phyloP scores from a whole-genome alignment of 305 asterid genomes.

The Coffea humblotiana region DNA sequence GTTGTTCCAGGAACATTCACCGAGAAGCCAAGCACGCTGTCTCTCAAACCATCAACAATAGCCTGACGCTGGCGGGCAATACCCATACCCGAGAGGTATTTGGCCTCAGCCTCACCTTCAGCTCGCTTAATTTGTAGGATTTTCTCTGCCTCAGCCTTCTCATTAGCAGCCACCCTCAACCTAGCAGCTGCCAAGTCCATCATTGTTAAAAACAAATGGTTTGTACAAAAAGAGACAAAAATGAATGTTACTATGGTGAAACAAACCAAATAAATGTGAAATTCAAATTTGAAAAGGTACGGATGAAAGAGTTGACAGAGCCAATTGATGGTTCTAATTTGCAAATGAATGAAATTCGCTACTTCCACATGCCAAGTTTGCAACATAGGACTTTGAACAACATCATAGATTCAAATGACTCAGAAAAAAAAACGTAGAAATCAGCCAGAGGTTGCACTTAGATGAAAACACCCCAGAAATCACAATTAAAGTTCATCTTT shows the following conservation, averaged over 20 bases:
- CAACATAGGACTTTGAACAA: not conserved
- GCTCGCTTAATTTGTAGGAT: slow-evolving; percentile 43
- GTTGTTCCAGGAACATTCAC: slow-evolving; percentile 43
- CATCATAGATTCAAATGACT: not conserved
- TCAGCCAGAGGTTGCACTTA: not conserved
- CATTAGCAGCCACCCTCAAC: slow-evolving; percentile 39
- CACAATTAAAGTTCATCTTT: not conserved
- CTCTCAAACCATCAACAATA: slow-evolving; percentile 43
- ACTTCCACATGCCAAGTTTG: not conserved
- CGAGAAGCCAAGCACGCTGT: slow-evolving; percentile 45
- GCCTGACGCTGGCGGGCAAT: slow-evolving; percentile 51
- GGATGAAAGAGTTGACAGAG: not conserved
- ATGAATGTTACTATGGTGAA: not conserved
- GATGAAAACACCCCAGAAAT: not conserved
- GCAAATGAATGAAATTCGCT: not conserved
- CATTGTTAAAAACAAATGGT: not conserved
- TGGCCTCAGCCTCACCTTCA: slow-evolving; percentile 47
- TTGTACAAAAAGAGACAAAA: too few relatives aligned
- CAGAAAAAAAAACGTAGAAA: not conserved
- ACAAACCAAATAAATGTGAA: not conserved
- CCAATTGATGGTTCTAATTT: not conserved
- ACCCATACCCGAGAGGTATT: slow-evolving; percentile 41
- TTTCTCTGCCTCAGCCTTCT: slow-evolving; percentile 48
- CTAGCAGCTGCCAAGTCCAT: slow-evolving; percentile 34
- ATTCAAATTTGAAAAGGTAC: not conserved